These are phyloP conservation scores for Tricholomella constricta DNA, from an alignment of 768 basidiomycete genomes.

Conservation along the genomic window DNA sequence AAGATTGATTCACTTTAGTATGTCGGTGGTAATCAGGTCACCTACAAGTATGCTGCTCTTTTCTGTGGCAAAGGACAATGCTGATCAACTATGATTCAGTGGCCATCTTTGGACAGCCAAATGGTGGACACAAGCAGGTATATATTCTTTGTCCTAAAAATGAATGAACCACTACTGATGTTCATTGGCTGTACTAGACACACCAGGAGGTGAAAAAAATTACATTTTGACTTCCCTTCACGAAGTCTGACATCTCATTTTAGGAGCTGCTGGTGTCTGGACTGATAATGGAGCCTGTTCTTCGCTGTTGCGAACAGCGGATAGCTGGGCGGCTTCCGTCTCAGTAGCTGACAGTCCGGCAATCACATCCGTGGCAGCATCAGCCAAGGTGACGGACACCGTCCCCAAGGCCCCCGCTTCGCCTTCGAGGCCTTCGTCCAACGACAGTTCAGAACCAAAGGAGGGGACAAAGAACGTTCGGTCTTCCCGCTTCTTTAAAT, in stretches of 20 bases:
- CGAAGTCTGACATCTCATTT: background rate
- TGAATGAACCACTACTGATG: no score
- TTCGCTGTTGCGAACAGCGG: constrained; percentile 6
- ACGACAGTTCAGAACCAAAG: background rate
- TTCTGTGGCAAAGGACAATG: background rate
- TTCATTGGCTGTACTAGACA: constrained; percentile 16
- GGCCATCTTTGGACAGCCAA: constrained; percentile 52
- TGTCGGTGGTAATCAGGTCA: constrained; percentile 38
- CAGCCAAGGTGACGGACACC: constrained; percentile 10
- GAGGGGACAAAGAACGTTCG: background rate
- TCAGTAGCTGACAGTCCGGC: background rate
- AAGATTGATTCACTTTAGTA: constrained; percentile 34
- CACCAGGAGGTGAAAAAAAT: constrained; percentile 37
- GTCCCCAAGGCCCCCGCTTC: constrained; percentile 6
- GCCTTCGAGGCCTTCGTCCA: background rate
- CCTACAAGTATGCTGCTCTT: constrained; percentile 36
- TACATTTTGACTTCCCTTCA: background rate
- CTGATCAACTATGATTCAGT: constrained; percentile 25
- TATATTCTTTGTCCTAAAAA: no score
- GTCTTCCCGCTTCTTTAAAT: constrained; percentile 15
- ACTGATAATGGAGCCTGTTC: constrained; percentile 33
- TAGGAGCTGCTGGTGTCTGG: constrained; percentile 37
- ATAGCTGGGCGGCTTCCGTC: background rate
- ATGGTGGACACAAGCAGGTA: constrained; percentile 49
- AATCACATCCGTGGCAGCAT: background rate